Base-by-base conservation (phyloP, 176 grass and related monocot species). In the Dendrocalamus sinicus region DNA sequence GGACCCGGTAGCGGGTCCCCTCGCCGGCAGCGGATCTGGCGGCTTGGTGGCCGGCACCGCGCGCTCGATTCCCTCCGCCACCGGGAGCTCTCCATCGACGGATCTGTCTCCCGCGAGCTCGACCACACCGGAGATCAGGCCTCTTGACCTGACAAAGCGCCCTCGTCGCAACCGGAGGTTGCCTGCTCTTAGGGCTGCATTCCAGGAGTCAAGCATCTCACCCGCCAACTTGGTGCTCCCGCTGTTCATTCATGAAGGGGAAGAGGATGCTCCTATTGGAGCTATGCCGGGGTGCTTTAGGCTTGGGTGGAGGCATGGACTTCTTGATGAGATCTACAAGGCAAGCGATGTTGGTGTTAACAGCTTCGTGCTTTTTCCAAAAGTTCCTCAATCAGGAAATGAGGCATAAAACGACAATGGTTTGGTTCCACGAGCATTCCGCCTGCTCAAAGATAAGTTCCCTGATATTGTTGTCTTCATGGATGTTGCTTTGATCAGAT, bases 201-300 rank as follows among this genome's bases (percentile, higher is more conserved):
- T 98, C 84, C 90, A 98, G 84, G 96, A 98, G 87, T 91, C 90
- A 0, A 95, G 9, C 75, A 79, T 96, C 37, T 94, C 93, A 0
- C 90, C 96, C 0, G 88, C 90, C 24, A 99, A 99, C 90, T 86
- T 99, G 23, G 93, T 99, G 9, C 91, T 94, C 51, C 96, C 96
- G 17, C 75, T 96, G 60, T 99, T 99, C 88, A 96, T 99, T 86
- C 93, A 99, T 32, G 96, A 99, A 96, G 96, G 96, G 44, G 96
- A 99, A 86, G 88, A 96, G 35, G 93, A 99, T 90, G 73, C 86
- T 76, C 96, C 93, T 9, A 99, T 99, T 88, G 93, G 93, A 26
- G 96, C 93, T 76, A 99, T 99, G 96, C 96, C 96, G 0, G 96
- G 96, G 82, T 99, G 96, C 77, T 99, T 89, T 77, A 90, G 96